phyloP scores from a whole-genome alignment of 1,284 basidiomycete species.

The Apiotrichum sp. region DNA sequence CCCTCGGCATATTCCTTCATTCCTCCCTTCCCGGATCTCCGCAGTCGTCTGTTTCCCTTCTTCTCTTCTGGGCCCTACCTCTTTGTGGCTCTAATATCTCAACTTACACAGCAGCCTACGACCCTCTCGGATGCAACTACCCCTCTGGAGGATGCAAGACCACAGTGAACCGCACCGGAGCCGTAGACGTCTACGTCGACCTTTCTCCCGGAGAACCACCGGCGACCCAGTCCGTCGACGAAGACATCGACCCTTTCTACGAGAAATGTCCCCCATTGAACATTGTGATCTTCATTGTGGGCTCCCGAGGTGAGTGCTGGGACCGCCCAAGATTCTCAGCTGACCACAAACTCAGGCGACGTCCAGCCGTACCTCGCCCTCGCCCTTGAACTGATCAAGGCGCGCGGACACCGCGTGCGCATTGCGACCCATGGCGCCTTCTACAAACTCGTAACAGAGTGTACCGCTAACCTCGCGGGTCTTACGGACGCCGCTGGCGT shows the following conservation, averaged over 20 bases:
- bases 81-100: too few relatives aligned
- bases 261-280: slow-evolving; percentile 50
- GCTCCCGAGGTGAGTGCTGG: slow-evolving; percentile 53
- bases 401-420: slow-evolving; percentile 56
- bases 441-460: slow-evolving; percentile 53
- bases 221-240: background rate
- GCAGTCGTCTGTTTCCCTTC: background rate
- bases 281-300: slow-evolving; percentile 61
- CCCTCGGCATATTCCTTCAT: too few relatives aligned
- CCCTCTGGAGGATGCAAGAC: background rate
- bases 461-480: slow-evolving; percentile 53
- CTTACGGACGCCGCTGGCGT: slow-evolving; percentile 51
- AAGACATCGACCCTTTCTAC: background rate
- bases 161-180: background rate
- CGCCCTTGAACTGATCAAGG: slow-evolving; percentile 54
- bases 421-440: slow-evolving; percentile 64
- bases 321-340: background rate
- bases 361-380: slow-evolving; percentile 66
- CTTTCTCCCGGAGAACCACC: background rate
- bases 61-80: background rate
- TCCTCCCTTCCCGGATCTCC: too few relatives aligned
- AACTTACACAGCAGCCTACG: background rate
- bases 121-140: background rate
- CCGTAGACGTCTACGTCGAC: background rate
- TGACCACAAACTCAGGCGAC: slow-evolving; percentile 50